A percentile compares a stretch with the other conserved stretches of the same genome.
Evolutionary conservation across 1,284 basidiomycete species (phyloP).

Genomic region (Cryptococcus depauperatus): DNA sequence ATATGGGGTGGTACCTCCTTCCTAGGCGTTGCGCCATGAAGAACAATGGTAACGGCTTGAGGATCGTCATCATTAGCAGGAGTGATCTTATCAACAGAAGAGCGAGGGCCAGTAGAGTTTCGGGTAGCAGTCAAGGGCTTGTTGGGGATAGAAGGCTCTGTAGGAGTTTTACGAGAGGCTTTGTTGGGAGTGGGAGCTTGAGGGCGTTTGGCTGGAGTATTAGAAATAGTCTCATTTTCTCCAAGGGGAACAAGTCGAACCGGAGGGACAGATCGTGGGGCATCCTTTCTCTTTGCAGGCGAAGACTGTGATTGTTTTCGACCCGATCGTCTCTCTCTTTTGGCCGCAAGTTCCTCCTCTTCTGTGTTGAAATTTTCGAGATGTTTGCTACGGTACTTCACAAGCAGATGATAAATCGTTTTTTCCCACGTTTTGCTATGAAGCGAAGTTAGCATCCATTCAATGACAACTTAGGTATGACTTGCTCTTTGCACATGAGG

Average conservation of each 20-base stretch:
- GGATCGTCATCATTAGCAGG: conserved; percentile 13
- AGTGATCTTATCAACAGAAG: conserved; percentile 21
- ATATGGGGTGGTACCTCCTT: conserved; percentile 26
- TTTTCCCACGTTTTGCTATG: conserved; percentile 82
- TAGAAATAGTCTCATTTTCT: conserved; percentile 37
- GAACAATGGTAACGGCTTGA: conserved; percentile 41
- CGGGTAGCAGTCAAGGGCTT: conserved; percentile 17
- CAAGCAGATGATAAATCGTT: conserved; percentile 77
- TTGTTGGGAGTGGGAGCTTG: conserved; percentile 44
- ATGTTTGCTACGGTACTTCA: conserved; percentile 64
- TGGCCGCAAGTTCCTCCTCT: conserved; percentile 41
- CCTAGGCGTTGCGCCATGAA: conserved; percentile 47
- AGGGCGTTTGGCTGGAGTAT: conserved; percentile 30
- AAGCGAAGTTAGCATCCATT: background rate
- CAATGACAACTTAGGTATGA: conserved; percentile 1
- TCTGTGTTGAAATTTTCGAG: conserved; percentile 59
- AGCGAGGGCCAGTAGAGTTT: conserved; percentile 29
- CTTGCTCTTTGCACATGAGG: conserved; percentile 51
- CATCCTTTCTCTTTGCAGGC: conserved; percentile 30
- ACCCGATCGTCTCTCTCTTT: conserved; percentile 20
- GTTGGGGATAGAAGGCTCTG: conserved; percentile 13
- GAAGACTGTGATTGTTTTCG: conserved; percentile 14
- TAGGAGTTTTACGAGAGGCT: conserved; percentile 23
- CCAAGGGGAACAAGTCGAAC: conserved; percentile 28
- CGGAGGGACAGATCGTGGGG: conserved; percentile 8